These are phyloP conservation scores for Pichia gijzeniarum DNA, from an alignment of 805 yeast species.

Conservation along the genomic window DNA sequence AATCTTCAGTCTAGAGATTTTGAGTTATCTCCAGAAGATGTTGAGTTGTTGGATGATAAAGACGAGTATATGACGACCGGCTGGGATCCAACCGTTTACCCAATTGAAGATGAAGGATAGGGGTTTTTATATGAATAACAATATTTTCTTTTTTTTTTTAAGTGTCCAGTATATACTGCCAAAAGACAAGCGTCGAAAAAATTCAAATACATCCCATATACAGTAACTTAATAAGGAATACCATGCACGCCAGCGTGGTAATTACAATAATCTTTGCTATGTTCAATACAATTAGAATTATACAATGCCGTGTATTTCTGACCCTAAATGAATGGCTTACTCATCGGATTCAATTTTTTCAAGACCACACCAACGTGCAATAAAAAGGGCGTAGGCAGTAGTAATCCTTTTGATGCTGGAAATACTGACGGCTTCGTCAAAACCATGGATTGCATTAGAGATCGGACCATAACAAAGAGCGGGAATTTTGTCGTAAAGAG, in stretches of 20 bases:
- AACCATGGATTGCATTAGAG: neutral
- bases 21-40: constrained; percentile 33
- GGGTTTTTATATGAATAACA: neutral
- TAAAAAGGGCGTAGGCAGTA: neutral
- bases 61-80: constrained; percentile 24
- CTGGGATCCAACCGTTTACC: constrained; percentile 23
- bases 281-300: too few relatives aligned
- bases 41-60: constrained; percentile 31
- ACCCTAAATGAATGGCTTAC: too few relatives aligned
- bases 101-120: constrained; percentile 17
- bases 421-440: neutral
- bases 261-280: too few relatives aligned
- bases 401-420: neutral
- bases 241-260: too few relatives aligned
- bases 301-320: too few relatives aligned
- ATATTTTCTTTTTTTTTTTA: too few relatives aligned
- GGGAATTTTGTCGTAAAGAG: neutral
- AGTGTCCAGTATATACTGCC: too few relatives aligned
- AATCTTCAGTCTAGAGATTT: constrained; percentile 37
- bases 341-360: neutral
- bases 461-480: neutral
- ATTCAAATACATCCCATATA: too few relatives aligned
- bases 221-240: too few relatives aligned
- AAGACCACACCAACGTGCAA: neutral
- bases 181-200: too few relatives aligned